Evolutionary conservation across 2,329 filamentous ascomycete genomes (phyloP), one percentile per base, ranked within the genome.

Genomic region (Elsinoe australis): DNA sequence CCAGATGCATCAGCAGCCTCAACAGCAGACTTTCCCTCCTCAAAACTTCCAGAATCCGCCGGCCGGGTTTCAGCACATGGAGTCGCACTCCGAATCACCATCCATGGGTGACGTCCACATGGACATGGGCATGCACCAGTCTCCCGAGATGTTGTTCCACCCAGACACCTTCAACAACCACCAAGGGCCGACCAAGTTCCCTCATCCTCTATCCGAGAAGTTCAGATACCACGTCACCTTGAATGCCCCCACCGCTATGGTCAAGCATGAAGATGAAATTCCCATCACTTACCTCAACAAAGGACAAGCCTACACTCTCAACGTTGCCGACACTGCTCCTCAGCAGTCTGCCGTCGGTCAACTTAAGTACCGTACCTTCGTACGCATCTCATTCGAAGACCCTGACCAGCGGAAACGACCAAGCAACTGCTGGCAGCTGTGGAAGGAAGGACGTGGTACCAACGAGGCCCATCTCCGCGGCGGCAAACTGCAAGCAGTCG

Each of bases 241-340:
- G 36, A 94, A 94, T 63, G 90, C 92, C 1, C 88, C 90, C 2
- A 98, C 92, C 0, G 92, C 92, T 5, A 98, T 96, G 92, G 83
- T 94, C 60, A 94, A 85, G 64, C 82, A 88, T 53, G 68, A 80
- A 1, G 85, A 94, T 52, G 90, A 96, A 64, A 94, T 96, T 18
- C 92, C 92, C 0, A 80, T 96, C n/a, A 95, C 90, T 0, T 98
- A 98, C 62, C 76, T 98, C 14, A 98, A 98, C 70, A 96, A 96
- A 67, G 89, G 90, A 18, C 90, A 96, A 63, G 87, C 88, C 12
- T 98, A 98, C 64, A 85, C 86, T 0, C 72, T 98, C 14, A 85
- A 85, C 2, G 77, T 98, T 21, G 72, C 85, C 38, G 92, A 98
- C 61, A 92, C 85, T 0, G 72, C 74, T 4, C 78, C 83, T 1